Conservation (phyloP, 345 rosid genomes). For the Arabidopsis thaliana region TAIR10.1 NC_003075.7:1429001-1429500, state of each 20-base stretch:
- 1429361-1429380: conserved; percentile 39
- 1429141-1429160: conserved; percentile 54
- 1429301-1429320: conserved; percentile 42
- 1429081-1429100: conserved; percentile 67
- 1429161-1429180: conserved; percentile 36
- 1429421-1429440: conserved; percentile 36
- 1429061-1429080: conserved; percentile 42
- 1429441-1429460: conserved; percentile 31
- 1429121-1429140: conserved; percentile 56
- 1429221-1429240: conserved; percentile 51
- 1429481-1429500: conserved; percentile 62
- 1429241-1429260: conserved; percentile 53
- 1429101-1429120: conserved; percentile 87
- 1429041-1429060: conserved; percentile 19
- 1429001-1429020: conserved; percentile 30
- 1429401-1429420: conserved; percentile 56
- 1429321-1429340: conserved; percentile 45
- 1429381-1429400: conserved; percentile 55
- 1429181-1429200: conserved; percentile 14
- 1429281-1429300: conserved; percentile 46
- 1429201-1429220: conserved; percentile 25
- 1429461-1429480: conserved; percentile 77
- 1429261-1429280: conserved; percentile 50
- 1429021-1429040: conserved; percentile 24
- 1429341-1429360: conserved; percentile 43